Conservation (phyloP, 306 rosid species). For the Quercus alba region DNA sequence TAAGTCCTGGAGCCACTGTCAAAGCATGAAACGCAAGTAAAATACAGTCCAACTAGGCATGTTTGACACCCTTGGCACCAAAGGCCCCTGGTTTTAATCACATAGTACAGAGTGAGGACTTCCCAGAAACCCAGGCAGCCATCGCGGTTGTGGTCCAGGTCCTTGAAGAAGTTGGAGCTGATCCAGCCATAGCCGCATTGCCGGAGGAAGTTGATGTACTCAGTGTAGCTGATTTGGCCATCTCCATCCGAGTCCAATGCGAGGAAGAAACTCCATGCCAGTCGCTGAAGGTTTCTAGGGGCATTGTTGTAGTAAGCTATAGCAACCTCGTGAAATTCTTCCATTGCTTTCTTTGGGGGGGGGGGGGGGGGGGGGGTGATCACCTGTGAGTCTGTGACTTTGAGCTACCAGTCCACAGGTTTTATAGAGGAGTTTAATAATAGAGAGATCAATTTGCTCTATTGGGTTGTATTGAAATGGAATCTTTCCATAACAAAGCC, state of each 20-base stretch:
- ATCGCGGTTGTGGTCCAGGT: slow-evolving; percentile 20
- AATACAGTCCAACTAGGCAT: slow-evolving; percentile 18
- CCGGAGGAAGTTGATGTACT: slow-evolving; percentile 18
- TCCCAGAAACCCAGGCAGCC: slow-evolving; percentile 24
- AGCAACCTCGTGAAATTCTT: slow-evolving; percentile 15
- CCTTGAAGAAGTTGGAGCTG: slow-evolving; percentile 13
- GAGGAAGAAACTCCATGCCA: slow-evolving; percentile 21
- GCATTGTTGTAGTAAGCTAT: slow-evolving; percentile 24
- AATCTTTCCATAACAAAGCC: no score
- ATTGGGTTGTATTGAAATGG: no score
- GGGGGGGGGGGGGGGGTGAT: no score
- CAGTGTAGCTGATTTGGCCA: slow-evolving; percentile 9
- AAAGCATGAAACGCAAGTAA: slow-evolving; percentile 27
- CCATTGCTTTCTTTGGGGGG: background rate
- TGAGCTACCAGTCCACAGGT: no score
- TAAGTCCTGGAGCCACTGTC: background rate
- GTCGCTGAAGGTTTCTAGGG: slow-evolving; percentile 11
- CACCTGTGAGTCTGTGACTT: no score
- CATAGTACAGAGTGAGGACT: slow-evolving; percentile 23
- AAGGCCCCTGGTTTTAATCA: slow-evolving; percentile 21
- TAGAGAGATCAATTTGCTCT: no score
- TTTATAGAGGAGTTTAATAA: no score
- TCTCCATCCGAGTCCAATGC: slow-evolving; percentile 27
- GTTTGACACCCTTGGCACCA: slow-evolving; percentile 16
- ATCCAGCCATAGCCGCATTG: slow-evolving; percentile 23